A percentile compares a stretch with the other conserved stretches of the same genome.
These are phyloP conservation scores for Russula foetens DNA, from an alignment of 768 basidiomycete species.

Conservation along the genomic window DNA sequence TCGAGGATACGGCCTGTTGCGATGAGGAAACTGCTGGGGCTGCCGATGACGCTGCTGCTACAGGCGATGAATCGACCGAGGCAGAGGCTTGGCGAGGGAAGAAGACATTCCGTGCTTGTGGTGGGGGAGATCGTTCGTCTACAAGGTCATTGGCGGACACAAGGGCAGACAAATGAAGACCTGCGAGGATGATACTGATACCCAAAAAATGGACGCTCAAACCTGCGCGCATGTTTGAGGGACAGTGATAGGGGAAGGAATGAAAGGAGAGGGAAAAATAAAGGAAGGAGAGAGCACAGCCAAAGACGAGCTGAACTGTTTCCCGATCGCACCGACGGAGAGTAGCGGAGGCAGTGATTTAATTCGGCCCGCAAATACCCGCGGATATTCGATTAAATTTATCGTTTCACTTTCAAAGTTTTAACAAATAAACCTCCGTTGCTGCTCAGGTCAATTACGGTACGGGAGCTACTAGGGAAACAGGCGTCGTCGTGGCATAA, in stretches of 20 bases:
- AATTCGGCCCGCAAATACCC: too few species aligned
- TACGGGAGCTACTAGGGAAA: too few species aligned
- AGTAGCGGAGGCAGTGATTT: too few species aligned
- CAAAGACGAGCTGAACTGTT: background rate
- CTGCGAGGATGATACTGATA: constrained; percentile 25
- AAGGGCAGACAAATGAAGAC: constrained; percentile 23
- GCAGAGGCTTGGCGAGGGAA: constrained; percentile 14
- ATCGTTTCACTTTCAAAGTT: too few species aligned
- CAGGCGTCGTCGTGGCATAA: too few species aligned
- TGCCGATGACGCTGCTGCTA: background rate
- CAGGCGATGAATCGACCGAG: background rate
- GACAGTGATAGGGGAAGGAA: background rate
- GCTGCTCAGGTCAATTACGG: too few species aligned
- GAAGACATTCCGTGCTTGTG: background rate
- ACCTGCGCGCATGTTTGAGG: constrained; percentile 21
- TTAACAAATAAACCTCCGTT: too few species aligned
- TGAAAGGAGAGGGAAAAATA: background rate
- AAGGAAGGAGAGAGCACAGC: background rate
- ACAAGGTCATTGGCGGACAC: constrained; percentile 22
- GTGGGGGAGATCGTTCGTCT: too few species aligned
- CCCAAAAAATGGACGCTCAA: constrained; percentile 22
- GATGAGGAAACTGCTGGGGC: background rate
- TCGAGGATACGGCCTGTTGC: background rate
- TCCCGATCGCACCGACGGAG: too few species aligned
- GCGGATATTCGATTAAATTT: too few species aligned